phyloP scores from a whole-genome alignment of 2,329 filamentous ascomycete genomes.

The Fusarium nodosum region DNA sequence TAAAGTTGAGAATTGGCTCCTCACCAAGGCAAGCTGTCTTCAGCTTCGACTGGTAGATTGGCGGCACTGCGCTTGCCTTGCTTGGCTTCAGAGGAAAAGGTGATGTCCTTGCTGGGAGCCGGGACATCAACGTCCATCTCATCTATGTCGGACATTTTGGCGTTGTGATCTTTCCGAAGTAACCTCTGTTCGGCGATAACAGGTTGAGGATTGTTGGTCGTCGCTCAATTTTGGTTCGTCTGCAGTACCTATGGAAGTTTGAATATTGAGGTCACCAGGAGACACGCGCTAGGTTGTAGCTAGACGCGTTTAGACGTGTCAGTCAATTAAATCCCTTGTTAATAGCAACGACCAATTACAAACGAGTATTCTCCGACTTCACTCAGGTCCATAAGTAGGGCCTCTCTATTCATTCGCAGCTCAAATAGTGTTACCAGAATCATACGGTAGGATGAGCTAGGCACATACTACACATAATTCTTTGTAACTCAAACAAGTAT shows the following conservation, averaged over 20 bases:
- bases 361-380: not conserved
- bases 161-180: not conserved
- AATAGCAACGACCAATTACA: slow-evolving; percentile 28
- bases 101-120: slow-evolving; percentile 62
- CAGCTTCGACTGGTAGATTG: slow-evolving; percentile 92
- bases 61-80: slow-evolving; percentile 95
- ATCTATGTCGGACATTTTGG: slow-evolving; percentile 70
- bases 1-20: slow-evolving; percentile 19
- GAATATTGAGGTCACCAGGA: slow-evolving; percentile 49
- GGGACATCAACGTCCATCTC: slow-evolving; percentile 72
- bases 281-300: slow-evolving; percentile 44
- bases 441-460: too few relatives aligned
- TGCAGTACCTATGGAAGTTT: slow-evolving; percentile 23
- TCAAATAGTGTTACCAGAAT: too few relatives aligned
- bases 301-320: slow-evolving; percentile 52
- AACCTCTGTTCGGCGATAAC: not conserved
- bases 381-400: not conserved
- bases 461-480: too few relatives aligned
- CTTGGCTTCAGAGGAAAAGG: slow-evolving; percentile 80
- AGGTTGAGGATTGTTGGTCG: slow-evolving; percentile 1
- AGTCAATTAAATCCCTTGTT: slow-evolving; percentile 50
- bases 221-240: slow-evolving; percentile 11
- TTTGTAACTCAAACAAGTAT: too few relatives aligned
- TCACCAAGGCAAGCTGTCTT: slow-evolving; percentile 94
- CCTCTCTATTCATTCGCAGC: too few relatives aligned